These are phyloP conservation scores for Ogataea siamensis DNA, from an alignment of 805 yeast species.

Conservation along the genomic window DNA sequence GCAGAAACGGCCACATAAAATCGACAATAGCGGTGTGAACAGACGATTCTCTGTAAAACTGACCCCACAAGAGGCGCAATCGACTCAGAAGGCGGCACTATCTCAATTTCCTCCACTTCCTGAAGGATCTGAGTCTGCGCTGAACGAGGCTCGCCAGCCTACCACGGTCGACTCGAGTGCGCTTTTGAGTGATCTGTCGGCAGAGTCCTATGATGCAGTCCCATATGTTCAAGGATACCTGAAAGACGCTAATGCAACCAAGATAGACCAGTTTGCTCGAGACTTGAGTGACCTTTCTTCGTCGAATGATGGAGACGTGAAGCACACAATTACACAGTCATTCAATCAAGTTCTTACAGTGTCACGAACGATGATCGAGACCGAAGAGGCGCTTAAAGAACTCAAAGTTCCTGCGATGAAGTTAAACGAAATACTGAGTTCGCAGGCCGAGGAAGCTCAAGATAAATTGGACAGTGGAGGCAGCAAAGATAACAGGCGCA, in stretches of 20 bases:
- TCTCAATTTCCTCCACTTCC: conserved; percentile 17
- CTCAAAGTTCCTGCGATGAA: conserved; percentile 61
- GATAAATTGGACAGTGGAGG: conserved; percentile 11
- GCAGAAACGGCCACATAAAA: conserved; percentile 18
- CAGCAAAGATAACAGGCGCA: conserved; percentile 55
- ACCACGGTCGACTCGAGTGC: conserved; percentile 16
- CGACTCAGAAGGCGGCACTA: conserved; percentile 2
- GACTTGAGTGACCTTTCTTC: conserved; percentile 48
- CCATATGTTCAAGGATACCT: conserved; percentile 48
- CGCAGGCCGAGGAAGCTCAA: conserved; percentile 33
- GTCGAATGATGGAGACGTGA: conserved; percentile 55
- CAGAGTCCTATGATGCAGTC: conserved; percentile 46
- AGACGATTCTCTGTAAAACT: conserved; percentile 27
- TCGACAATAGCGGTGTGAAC: conserved; percentile 21
- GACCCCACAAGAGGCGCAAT: conserved; percentile 18
- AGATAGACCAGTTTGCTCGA: conserved; percentile 67
- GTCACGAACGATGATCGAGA: conserved; percentile 56
- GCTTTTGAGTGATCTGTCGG: conserved; percentile 38
- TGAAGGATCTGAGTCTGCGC: conserved; percentile 3
- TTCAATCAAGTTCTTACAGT: conserved; percentile 60
- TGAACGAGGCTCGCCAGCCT: conserved; percentile 7
- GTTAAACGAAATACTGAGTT: conserved; percentile 55
- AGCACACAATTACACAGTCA: conserved; percentile 57
- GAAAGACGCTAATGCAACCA: conserved; percentile 64
- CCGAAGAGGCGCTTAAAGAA: conserved; percentile 61